A percentile compares a stretch with the other conserved stretches of the same genome.
These are phyloP conservation scores for Trichosporon asahii DNA, from an alignment of 1,284 basidiomycete genomes.

Conservation along the genomic window DNA sequence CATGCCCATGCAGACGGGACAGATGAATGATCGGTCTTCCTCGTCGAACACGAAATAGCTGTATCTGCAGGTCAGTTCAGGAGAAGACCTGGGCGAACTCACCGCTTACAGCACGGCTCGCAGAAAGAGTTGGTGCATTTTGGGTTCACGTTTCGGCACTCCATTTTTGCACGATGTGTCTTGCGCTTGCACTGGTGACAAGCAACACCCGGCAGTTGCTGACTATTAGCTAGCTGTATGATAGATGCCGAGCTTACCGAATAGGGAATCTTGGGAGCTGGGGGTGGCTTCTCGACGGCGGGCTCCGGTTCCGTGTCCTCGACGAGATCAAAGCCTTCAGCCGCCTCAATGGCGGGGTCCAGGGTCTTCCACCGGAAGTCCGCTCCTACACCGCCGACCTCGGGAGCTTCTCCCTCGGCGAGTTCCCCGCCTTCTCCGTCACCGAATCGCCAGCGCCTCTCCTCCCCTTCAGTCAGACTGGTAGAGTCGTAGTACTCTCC, in stretches of 20 bases:
- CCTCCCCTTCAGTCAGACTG: slow-evolving; percentile 32
- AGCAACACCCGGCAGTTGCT: slow-evolving; percentile 29
- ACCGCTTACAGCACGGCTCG: slow-evolving; percentile 44
- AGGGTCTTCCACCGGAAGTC: slow-evolving; percentile 17
- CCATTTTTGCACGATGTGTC: slow-evolving; percentile 44
- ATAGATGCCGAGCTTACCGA: slow-evolving; percentile 24
- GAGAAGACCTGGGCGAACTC: slow-evolving; percentile 13
- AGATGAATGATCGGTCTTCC: slow-evolving; percentile 44
- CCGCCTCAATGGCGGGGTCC: not conserved
- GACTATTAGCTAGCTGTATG: not conserved
- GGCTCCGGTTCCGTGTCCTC: not conserved
- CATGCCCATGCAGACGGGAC: slow-evolving; percentile 42
- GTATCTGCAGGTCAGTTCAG: slow-evolving; percentile 31
- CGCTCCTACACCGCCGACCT: slow-evolving; percentile 30
- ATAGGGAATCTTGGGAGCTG: slow-evolving; percentile 20
- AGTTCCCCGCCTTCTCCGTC: slow-evolving; percentile 23
- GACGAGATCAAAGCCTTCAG: not conserved
- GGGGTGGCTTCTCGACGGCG: not conserved
- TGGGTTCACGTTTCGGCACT: slow-evolving; percentile 40
- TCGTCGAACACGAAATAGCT: slow-evolving; percentile 46
- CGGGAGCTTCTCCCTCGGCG: slow-evolving; percentile 22
- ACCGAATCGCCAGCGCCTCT: slow-evolving; percentile 36
- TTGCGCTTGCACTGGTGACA: slow-evolving; percentile 49
- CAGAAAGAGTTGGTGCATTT: slow-evolving; percentile 39
- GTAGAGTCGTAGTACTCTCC: slow-evolving; percentile 37